phyloP scores from a whole-genome alignment of 768 basidiomycete genomes.

The Pleurotus ostreatus region DNA sequence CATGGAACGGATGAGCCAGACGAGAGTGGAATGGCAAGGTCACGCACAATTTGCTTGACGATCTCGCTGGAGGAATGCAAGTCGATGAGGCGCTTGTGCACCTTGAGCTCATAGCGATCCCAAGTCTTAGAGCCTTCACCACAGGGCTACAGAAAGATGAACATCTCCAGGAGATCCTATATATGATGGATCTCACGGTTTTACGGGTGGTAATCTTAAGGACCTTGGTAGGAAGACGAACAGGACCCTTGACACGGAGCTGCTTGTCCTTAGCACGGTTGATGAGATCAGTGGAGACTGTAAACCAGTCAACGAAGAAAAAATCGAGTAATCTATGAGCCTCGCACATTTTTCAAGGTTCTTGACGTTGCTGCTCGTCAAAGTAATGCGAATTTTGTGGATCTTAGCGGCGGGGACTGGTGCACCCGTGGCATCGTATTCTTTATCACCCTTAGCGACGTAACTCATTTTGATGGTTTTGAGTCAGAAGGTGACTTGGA shows the following conservation, averaged over 20 bases:
- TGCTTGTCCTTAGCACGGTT: slow-evolving; percentile 99
- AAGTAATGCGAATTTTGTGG: slow-evolving; percentile 99
- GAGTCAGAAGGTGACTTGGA: slow-evolving; percentile 81
- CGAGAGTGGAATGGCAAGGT: background rate
- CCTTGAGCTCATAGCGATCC: slow-evolving; percentile 99
- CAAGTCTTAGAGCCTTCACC: slow-evolving; percentile 99
- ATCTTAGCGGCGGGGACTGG: slow-evolving; percentile 84
- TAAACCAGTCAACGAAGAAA: background rate
- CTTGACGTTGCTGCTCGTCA: slow-evolving; percentile 96
- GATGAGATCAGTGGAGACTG: slow-evolving; percentile 95
- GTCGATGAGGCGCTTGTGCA: slow-evolving; percentile 99
- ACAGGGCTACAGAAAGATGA: slow-evolving; percentile 63
- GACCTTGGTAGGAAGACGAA: slow-evolving; percentile 98
- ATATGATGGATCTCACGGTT: slow-evolving; percentile 57
- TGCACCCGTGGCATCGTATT: slow-evolving; percentile 92
- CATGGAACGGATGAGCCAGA: slow-evolving; percentile 3
- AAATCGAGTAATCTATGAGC: background rate
- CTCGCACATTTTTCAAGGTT: slow-evolving; percentile 94
- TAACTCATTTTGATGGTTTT: slow-evolving; percentile 75
- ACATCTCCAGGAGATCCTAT: too few relatives aligned
- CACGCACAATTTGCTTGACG: slow-evolving; percentile 97
- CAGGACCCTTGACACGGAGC: slow-evolving; percentile 97
- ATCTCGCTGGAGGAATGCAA: slow-evolving; percentile 97
- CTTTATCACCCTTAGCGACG: slow-evolving; percentile 98
- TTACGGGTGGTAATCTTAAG: slow-evolving; percentile 99